phyloP scores from a whole-genome alignment of 441 rosid genomes.

The Populus hybrid region DNA sequence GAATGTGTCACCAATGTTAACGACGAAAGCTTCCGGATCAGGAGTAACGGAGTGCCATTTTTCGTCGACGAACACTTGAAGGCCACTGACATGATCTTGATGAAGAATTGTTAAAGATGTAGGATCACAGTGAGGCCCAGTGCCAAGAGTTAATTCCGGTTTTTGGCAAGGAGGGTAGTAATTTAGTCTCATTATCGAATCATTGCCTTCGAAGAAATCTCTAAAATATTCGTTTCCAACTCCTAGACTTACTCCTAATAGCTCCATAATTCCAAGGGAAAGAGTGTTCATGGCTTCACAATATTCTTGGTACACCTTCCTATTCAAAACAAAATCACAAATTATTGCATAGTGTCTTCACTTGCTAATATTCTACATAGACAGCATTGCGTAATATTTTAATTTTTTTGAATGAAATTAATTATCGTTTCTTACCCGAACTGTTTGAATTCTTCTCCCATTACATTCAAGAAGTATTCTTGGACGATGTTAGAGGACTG shows the following conservation, averaged over 20 bases:
- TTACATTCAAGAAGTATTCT: conserved; percentile 49
- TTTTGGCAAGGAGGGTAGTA: conserved; percentile 91
- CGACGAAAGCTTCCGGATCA: conserved; percentile 66
- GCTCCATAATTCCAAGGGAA: conserved; percentile 84
- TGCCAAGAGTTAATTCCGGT: conserved; percentile 85
- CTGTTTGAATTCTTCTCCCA: conserved; percentile 69
- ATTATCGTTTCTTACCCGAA: conserved; percentile 66
- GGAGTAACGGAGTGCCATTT: conserved; percentile 76
- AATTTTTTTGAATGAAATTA: not conserved
- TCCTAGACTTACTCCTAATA: conserved; percentile 73
- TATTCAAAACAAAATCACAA: conserved; percentile 17
- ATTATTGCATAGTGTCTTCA: not conserved
- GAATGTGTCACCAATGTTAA: conserved; percentile 95
- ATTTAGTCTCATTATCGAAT: conserved; percentile 92
- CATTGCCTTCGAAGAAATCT: conserved; percentile 69
- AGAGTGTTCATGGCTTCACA: conserved; percentile 77
- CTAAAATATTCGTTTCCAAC: conserved; percentile 44
- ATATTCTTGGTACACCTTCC: conserved; percentile 80
- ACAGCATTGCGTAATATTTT: not conserved
- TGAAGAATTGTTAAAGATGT: conserved; percentile 95
- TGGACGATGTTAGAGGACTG: conserved; percentile 41
- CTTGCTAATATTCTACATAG: not conserved
- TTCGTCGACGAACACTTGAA: conserved; percentile 75
- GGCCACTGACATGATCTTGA: conserved; percentile 86
- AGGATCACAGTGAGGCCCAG: conserved; percentile 99